Base-by-base conservation (phyloP, 495 filamentous ascomycete genomes). In the Penicilliopsis zonata region DNA sequence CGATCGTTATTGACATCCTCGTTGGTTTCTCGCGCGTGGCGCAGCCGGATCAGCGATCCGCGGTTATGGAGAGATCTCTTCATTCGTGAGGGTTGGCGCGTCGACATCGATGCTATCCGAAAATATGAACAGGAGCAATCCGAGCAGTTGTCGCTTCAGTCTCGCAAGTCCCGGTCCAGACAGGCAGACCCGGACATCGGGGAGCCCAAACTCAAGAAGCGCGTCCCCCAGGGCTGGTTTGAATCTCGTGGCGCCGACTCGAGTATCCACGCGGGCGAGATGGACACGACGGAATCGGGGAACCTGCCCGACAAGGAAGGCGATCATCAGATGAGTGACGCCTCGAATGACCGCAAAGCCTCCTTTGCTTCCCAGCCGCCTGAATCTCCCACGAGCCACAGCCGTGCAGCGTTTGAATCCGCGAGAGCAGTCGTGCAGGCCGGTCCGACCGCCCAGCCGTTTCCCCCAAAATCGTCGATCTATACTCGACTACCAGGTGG, bases 41-140 rank as follows among this genome's bases (percentile, higher is more conserved):
- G 86, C 30, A 65, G 66, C 15, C 67, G 87, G 8, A 79, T 86
- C n/a, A 47, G 81, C 23, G 88, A 96, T 47, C 71, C 81, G 20
- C 78, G 80, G 34, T 65, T 98, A 5, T 98, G 92, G 92, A 74
- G 77, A 47, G 65, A 74, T 6, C 57, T 92, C 1, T 96, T 92
- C 47, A 65, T 75, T 19, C 49, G 68, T 8, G 86, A 94, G 58
- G 92, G 92, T 4, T 98, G 88, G 82, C 74, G 72, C 24, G 67
- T 81, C 3, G 72, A 85, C 40, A 54, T 57, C 9, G 57, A 64
- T 10, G 80, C 86, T 39, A 69, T 94, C 13, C 48, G 56, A 12
- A 49, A 52, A 10, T 87, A 77, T 44, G 87, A 95, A 44, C 64
- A 69, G 33, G 61, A 70, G 34, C 57, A 71, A 31, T 59, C 58